A percentile compares a stretch with the other conserved stretches of the same genome.
Conservation (phyloP, 805 yeast genomes). For the Saccharomycopsis capsularis region DNA sequence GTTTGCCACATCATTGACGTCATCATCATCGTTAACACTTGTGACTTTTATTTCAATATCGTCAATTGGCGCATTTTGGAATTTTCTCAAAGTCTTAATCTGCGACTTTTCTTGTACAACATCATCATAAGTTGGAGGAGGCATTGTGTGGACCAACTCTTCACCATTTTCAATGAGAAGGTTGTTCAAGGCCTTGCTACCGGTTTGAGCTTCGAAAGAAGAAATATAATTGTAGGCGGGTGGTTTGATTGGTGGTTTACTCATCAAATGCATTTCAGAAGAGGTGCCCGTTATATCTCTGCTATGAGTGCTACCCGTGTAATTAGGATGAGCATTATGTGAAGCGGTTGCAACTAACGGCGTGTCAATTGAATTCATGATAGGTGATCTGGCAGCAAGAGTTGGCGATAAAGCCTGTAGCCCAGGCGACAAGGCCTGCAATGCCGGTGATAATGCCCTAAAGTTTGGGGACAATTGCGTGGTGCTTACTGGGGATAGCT, state of each 20-base stretch:
- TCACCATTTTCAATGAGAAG: conserved; percentile 3
- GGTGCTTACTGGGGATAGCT: background rate
- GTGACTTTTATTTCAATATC: background rate
- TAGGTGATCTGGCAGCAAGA: conserved; percentile 2
- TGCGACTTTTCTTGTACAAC: conserved; percentile 6
- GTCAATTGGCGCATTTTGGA: conserved; percentile 3
- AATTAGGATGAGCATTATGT: background rate
- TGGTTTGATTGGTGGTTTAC: conserved; percentile 19
- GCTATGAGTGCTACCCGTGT: background rate
- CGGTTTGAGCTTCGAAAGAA: background rate
- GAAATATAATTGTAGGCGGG: conserved; percentile 14
- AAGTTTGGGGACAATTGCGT: conserved; percentile 18
- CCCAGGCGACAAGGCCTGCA: conserved; percentile 18
- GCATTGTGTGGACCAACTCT: conserved; percentile 13
- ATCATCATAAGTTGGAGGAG: conserved; percentile 22
- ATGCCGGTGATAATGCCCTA: conserved; percentile 19
- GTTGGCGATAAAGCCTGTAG: background rate
- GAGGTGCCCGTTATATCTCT: background rate
- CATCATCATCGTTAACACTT: background rate
- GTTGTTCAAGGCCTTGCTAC: background rate
- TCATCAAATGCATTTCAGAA: conserved; percentile 11
- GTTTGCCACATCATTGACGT: conserved; percentile 13
- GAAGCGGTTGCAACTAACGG: background rate
- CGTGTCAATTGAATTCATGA: background rate
- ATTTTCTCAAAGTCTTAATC: conserved; percentile 1